A percentile compares a stretch with the other conserved stretches of the same genome.
Evolutionary conservation across 148 eudicot species (phyloP).

Genomic region (Rhododendron mucronatum): DNA sequence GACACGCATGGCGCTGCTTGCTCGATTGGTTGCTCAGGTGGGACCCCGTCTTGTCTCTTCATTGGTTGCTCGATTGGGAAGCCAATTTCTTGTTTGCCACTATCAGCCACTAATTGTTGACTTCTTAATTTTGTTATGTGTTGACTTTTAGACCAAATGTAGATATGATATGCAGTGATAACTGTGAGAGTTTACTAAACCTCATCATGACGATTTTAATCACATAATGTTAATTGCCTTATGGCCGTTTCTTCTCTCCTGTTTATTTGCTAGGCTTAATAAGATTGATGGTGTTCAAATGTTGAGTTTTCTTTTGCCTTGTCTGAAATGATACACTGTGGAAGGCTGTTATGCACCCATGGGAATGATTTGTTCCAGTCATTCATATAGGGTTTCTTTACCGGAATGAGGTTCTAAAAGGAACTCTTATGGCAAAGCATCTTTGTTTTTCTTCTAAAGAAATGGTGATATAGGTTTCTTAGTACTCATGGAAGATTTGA

Average conservation of each 20-base stretch:
- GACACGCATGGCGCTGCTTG: slow-evolving; percentile 68
- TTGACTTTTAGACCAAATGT: not conserved
- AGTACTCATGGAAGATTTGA: not conserved
- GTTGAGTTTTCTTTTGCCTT: not conserved
- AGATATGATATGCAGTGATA: slow-evolving; percentile 8
- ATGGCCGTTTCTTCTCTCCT: not conserved
- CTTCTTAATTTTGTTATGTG: not conserved
- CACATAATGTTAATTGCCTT: not conserved
- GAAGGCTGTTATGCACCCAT: not conserved
- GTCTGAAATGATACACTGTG: not conserved
- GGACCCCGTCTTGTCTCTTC: slow-evolving; percentile 26
- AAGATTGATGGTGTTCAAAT: not conserved
- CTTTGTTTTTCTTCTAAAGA: not conserved
- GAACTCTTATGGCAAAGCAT: not conserved
- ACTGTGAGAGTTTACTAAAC: not conserved
- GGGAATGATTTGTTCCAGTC: not conserved
- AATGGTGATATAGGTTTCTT: not conserved
- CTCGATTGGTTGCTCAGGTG: slow-evolving; percentile 93
- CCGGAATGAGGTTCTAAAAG: not conserved
- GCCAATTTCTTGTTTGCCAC: slow-evolving; percentile 13
- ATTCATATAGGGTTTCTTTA: not conserved
- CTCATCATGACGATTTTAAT: not conserved
- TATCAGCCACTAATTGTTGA: not conserved
- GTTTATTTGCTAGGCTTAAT: not conserved
- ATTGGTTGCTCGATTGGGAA: slow-evolving; percentile 14